Base-by-base conservation (phyloP, 2,329 filamentous ascomycete species). In the Mycosphaerella arachidis region DNA sequence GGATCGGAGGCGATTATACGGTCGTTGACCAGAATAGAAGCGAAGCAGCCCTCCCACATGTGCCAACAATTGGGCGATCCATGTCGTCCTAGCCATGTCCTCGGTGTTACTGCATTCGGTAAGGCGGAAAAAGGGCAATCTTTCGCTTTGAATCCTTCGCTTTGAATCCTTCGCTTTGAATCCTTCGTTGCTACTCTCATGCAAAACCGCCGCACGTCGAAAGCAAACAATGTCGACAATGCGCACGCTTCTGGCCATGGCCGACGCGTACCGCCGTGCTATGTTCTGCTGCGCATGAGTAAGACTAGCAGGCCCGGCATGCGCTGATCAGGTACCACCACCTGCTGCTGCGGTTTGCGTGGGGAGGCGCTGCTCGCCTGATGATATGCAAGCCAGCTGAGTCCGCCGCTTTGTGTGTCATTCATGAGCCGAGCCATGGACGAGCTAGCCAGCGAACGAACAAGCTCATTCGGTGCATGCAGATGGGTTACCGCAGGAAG, bases 381-480 rank as follows among this genome's bases (percentile, higher is more conserved):
- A 56, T 56, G 54, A 8, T 43, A 16, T 52, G 43, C 54, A 35
- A 56, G 54, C 40, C 24, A 45, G 40, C 40, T 56, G 27, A 20
- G 24, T 13, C 54, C 10, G 40, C n/a, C n/a, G 53, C 24, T 18
- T 43, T 55, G 29, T 46, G 54, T 48, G 27, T 35, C 54, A 56
- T 35, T 52, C 50, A 3, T 20, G n/a, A 4, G 37, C 54, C 43
- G 54, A 56, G 54, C 54, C 48, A 16, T 29, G 30, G 35, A 33
- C n/a, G 30, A 46, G 35, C 40, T 45, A 43, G 27, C 33, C 20
- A 55, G 5, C n/a, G 54, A 56, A 18, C 24, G 24, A 56, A 37
- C 40, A 48, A 46, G 54, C 54, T 56, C 35, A 46, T 30, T 27
- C 54, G 54, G 24, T 48, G 54, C 30, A 40, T 30, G 50, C 50